Percentiles rank a stretch among this genome's conserved stretches.
Conservation (phyloP, 139 green algal genomes). For the Pleodorina starrii region DNA sequence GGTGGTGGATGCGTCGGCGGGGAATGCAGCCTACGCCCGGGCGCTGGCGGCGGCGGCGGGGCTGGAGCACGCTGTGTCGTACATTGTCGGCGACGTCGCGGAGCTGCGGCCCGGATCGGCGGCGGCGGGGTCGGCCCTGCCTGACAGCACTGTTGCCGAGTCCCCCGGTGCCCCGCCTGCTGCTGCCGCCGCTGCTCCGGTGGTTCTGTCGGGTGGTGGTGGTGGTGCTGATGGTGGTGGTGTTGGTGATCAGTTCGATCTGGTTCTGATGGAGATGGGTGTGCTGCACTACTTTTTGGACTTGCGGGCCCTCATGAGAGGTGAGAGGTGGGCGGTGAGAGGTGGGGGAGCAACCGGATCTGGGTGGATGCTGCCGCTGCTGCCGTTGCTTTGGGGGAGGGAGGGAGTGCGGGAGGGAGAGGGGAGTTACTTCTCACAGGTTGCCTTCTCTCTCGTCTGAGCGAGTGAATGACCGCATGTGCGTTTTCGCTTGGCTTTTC, state of each 20-base stretch:
- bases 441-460: too few species aligned
- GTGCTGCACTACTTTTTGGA: slow-evolving; percentile 70
- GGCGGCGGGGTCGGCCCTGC: neutral
- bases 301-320: slow-evolving; percentile 50
- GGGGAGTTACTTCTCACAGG: too few species aligned
- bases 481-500: too few species aligned
- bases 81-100: slow-evolving; percentile 18
- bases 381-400: too few species aligned
- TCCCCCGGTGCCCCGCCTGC: too few species aligned
- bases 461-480: too few species aligned
- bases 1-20: slow-evolving; percentile 7
- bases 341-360: too few species aligned
- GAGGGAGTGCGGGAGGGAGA: too few species aligned
- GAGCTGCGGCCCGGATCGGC: neutral
- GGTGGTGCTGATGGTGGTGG: too few species aligned
- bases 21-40: slow-evolving; percentile 14
- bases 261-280: slow-evolving; percentile 55
- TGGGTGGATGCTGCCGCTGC: too few species aligned
- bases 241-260: slow-evolving; percentile 11
- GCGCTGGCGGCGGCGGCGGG: slow-evolving; percentile 26
- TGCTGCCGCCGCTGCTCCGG: neutral
- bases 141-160: neutral
- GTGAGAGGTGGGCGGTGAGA: too few species aligned
- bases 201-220: too few species aligned
- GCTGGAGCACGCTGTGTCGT: neutral